Evolutionary conservation across 768 basidiomycete genomes (phyloP).

Genomic region (Brasilioporus rufonigricans): DNA sequence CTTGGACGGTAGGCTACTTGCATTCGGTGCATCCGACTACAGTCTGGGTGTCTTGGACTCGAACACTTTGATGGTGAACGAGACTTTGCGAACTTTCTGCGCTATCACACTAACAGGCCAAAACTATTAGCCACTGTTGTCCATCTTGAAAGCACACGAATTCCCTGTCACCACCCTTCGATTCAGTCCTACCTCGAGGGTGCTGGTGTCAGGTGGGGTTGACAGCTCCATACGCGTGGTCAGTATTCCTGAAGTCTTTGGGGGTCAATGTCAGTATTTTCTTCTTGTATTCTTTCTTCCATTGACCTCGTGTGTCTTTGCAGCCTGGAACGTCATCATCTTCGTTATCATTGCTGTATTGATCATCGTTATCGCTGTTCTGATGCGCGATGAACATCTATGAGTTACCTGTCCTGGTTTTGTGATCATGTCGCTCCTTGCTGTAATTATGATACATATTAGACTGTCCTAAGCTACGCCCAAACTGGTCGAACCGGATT

Average conservation of each 20-base stretch:
- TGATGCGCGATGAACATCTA: constrained; percentile 27
- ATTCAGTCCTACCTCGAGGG: constrained; percentile 80
- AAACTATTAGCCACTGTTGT: constrained; percentile 68
- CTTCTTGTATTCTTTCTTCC: constrained; percentile 19
- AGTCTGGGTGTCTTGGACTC: constrained; percentile 84
- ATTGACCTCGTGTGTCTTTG: constrained; percentile 24
- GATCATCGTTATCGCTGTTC: constrained; percentile 41
- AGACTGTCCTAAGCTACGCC: constrained; percentile 19
- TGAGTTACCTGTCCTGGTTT: background rate
- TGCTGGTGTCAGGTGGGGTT: constrained; percentile 86
- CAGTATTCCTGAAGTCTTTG: constrained; percentile 58
- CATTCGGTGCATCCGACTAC: constrained; percentile 84
- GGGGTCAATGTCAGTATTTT: constrained; percentile 49
- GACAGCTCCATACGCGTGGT: constrained; percentile 86
- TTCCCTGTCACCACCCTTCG: constrained; percentile 88
- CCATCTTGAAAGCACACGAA: constrained; percentile 91
- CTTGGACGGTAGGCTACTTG: constrained; percentile 75
- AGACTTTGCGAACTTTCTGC: background rate
- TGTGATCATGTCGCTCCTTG: background rate
- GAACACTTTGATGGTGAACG: constrained; percentile 66
- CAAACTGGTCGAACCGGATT: constrained; percentile 10
- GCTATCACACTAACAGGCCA: background rate
- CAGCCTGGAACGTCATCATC: constrained; percentile 42
- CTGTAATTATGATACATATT: constrained; percentile 31
- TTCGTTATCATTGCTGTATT: constrained; percentile 43